These are phyloP conservation scores for Entamoeba histolytica DNA, from an alignment of 208 protist genomes.

Conservation along the genomic window DNA sequence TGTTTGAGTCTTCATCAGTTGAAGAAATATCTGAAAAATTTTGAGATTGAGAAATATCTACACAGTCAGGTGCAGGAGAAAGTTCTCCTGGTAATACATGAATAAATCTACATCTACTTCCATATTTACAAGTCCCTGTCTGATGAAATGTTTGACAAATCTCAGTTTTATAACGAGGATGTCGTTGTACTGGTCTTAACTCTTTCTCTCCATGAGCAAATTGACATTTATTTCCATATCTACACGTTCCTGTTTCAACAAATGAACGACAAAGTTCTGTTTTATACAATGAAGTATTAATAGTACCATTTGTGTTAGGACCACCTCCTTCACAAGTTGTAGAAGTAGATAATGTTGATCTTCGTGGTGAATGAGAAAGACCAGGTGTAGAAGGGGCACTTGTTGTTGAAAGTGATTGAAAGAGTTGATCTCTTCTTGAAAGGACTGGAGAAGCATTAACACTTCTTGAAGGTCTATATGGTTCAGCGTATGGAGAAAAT, in stretches of 20 bases:
- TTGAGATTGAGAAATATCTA: neutral
- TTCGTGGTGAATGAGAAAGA: neutral
- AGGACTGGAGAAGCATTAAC: neutral
- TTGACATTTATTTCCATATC: conserved; percentile 45
- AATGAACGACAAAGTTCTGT: conserved; percentile 45
- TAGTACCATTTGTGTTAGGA: neutral
- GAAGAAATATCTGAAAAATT: neutral
- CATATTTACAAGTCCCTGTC: conserved; percentile 40
- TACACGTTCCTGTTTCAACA: conserved; percentile 33
- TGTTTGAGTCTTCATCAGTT: neutral
- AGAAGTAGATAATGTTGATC: neutral
- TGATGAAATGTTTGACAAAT: conserved; percentile 37
- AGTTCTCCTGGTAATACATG: neutral
- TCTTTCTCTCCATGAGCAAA: conserved; percentile 45
- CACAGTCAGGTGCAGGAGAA: neutral
- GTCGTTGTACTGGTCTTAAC: conserved; percentile 9
- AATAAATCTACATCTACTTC: conserved; percentile 8
- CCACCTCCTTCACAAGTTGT: neutral
- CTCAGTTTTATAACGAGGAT: conserved; percentile 49
- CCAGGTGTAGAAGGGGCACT: neutral
- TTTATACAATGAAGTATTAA: neutral
- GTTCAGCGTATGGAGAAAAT: neutral
- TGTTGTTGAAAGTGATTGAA: neutral
- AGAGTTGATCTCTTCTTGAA: neutral
- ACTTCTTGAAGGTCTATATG: neutral